Evolutionary conservation across 441 rosid species (phyloP).

Genomic region (Aquilaria agallochum): DNA sequence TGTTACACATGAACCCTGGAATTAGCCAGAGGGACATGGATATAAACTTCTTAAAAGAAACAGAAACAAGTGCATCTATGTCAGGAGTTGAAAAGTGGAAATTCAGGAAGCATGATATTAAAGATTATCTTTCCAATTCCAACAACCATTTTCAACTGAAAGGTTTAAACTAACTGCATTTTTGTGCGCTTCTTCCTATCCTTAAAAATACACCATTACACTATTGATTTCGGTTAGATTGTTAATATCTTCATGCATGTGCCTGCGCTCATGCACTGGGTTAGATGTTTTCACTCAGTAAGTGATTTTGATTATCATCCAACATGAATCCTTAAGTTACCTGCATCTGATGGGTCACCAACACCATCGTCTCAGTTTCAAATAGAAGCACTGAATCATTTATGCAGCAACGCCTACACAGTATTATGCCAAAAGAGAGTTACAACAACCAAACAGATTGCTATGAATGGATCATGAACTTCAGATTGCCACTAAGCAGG

Average conservation of each 20-base stretch:
- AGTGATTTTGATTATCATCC: neutral
- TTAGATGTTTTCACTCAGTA: neutral
- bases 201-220: neutral
- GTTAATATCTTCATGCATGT: neutral
- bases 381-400: conserved; percentile 55
- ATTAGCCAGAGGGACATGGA: conserved; percentile 11
- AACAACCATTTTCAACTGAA: conserved; percentile 10
- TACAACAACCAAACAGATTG: no score
- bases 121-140: no score
- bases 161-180: conserved; percentile 3
- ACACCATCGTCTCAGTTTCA: conserved; percentile 67
- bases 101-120: neutral
- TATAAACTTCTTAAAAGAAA: conserved; percentile 4
- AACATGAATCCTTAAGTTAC: conserved; percentile 25
- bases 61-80: conserved; percentile 9
- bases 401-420: conserved; percentile 41
- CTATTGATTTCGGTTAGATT: neutral
- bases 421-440: neutral
- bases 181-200: neutral
- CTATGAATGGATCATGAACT: no score
- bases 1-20: conserved; percentile 65
- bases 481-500: no score
- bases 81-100: neutral
- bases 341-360: conserved; percentile 90
- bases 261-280: neutral